phyloP scores from a whole-genome alignment of 2,329 filamentous ascomycete species.

The Colletotrichum cereale region DNA sequence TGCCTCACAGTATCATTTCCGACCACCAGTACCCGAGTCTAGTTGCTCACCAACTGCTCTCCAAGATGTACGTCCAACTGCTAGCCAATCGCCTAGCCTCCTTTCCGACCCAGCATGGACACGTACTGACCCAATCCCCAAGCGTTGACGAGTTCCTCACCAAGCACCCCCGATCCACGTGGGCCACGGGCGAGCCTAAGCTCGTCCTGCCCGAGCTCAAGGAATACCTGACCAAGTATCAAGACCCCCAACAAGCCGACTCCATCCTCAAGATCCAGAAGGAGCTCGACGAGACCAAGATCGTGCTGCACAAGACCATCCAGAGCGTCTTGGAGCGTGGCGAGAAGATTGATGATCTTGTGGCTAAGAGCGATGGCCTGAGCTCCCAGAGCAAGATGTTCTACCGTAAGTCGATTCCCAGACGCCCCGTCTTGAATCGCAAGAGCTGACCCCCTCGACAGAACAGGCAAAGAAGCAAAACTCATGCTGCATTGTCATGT shows the following conservation, averaged over 20 bases:
- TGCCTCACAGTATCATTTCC: conserved; percentile 69
- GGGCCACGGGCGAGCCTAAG: conserved; percentile 66
- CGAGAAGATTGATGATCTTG: conserved; percentile 95
- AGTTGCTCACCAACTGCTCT: conserved; percentile 87
- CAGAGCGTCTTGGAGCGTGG: conserved; percentile 89
- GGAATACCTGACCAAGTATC: conserved; percentile 80
- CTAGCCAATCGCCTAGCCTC: background rate
- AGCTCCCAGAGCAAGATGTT: conserved; percentile 98
- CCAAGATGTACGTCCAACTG: conserved; percentile 63
- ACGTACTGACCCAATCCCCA: background rate
- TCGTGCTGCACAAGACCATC: conserved; percentile 96
- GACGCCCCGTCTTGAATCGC: background rate
- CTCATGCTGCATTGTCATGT: conserved; percentile 81
- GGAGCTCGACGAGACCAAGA: conserved; percentile 97
- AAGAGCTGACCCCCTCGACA: conserved; percentile 43
- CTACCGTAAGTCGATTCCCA: conserved; percentile 73
- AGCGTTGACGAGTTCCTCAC: conserved; percentile 85
- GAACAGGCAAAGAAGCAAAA: conserved; percentile 84
- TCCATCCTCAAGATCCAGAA: conserved; percentile 96
- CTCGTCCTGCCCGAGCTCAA: conserved; percentile 80
- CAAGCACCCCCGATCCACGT: conserved; percentile 78
- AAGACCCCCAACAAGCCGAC: conserved; percentile 90
- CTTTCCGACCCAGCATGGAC: background rate
- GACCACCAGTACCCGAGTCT: conserved; percentile 81
- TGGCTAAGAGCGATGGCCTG: conserved; percentile 91